phyloP scores from a whole-genome alignment of 225 moss, liverwort and hornwort genomes.

The Pseudoscleropodium purum region DNA sequence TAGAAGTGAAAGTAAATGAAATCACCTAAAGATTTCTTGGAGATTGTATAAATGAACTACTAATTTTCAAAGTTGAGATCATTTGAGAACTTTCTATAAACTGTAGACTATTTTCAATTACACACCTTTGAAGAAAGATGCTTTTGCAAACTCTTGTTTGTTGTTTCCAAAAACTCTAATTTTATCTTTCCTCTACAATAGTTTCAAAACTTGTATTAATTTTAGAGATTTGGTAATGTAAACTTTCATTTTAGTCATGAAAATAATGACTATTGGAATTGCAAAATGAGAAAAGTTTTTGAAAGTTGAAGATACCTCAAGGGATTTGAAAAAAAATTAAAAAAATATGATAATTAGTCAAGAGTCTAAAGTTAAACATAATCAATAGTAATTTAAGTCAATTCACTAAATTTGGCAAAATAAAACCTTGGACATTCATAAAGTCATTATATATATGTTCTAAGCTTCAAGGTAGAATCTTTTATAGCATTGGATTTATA shows the following conservation, averaged over 20 bases:
- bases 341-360: not conserved
- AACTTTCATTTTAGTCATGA: not conserved
- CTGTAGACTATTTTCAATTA: not conserved
- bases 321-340: not conserved
- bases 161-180: too few species aligned
- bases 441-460: not conserved
- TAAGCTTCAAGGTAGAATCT: not conserved
- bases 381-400: not conserved
- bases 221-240: not conserved
- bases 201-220: not conserved
- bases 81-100: not conserved
- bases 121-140: not conserved
- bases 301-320: not conserved
- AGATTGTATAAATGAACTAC: not conserved
- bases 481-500: too few species aligned
- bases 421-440: not conserved
- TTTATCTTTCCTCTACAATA: not conserved
- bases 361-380: not conserved
- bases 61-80: not conserved
- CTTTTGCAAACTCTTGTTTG: not conserved
- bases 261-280: not conserved
- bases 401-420: not conserved
- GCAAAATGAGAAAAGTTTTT: not conserved
- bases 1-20: not conserved
- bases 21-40: accelerated